phyloP scores from a whole-genome alignment of 1,284 basidiomycete genomes.

The Mycena sp. region DNA sequence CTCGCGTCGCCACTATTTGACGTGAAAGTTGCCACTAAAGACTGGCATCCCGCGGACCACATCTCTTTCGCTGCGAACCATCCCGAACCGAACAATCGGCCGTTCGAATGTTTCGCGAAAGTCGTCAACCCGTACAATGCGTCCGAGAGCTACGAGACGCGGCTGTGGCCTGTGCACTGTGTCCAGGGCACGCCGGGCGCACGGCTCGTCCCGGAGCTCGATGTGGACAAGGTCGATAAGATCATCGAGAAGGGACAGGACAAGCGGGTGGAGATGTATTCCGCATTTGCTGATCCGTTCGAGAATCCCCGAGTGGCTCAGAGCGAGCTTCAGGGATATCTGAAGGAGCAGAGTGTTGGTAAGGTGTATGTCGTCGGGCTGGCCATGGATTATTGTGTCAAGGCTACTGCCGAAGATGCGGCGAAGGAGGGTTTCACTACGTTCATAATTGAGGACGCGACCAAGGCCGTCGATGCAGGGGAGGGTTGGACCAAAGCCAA shows the following conservation, averaged over 20 bases:
- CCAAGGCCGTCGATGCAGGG: conserved; percentile 44
- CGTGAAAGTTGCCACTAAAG: conserved; percentile 54
- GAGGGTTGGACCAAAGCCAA: conserved; percentile 55
- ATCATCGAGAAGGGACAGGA: conserved; percentile 57
- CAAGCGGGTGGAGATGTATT: conserved; percentile 58
- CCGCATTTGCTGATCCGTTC: conserved; percentile 59
- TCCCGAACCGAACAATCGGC: conserved; percentile 35
- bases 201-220: conserved; percentile 53
- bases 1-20: conserved; percentile 51
- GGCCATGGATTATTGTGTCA: conserved; percentile 65
- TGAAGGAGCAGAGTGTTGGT: conserved; percentile 50
- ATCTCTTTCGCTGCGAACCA: conserved; percentile 61
- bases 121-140: conserved; percentile 49
- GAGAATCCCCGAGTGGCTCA: conserved; percentile 43
- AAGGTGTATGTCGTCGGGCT: conserved; percentile 59
- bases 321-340: conserved; percentile 47
- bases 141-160: conserved; percentile 44
- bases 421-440: conserved; percentile 51
- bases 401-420: conserved; percentile 56
- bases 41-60: conserved; percentile 59
- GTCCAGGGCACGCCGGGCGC: conserved; percentile 54
- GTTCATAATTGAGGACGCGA: conserved; percentile 35
- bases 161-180: conserved; percentile 63
- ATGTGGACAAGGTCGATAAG: conserved; percentile 46
- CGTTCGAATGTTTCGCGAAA: conserved; percentile 42